Percentiles rank a stretch among this genome's conserved stretches.
These are phyloP conservation scores for Rhazya stricta DNA, from an alignment of 257 asterid genomes.

Conservation along the genomic window DNA sequence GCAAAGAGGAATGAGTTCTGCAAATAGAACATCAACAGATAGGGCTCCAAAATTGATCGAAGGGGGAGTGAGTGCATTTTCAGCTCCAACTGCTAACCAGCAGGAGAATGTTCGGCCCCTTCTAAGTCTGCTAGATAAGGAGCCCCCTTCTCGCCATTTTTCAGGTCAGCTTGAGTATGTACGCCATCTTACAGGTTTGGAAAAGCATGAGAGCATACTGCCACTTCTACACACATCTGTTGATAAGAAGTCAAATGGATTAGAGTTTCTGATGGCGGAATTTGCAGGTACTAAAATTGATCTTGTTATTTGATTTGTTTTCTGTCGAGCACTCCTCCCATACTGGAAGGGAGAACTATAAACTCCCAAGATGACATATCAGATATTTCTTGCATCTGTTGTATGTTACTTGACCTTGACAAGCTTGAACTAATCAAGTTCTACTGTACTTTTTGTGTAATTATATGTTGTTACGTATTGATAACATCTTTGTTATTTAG, in stretches of 20 bases:
- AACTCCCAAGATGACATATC: not conserved
- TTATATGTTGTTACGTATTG: not conserved
- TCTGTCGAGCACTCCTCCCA: not conserved
- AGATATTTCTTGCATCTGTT: not conserved
- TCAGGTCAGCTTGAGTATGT: conserved; percentile 98
- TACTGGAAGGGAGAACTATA: not conserved
- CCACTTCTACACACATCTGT: conserved; percentile 51
- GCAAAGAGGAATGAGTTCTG: conserved; percentile 51
- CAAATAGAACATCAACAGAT: conserved; percentile 57
- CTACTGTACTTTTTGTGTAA: not conserved
- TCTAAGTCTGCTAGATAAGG: conserved; percentile 88
- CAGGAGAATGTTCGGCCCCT: conserved; percentile 89
- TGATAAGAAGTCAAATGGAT: conserved; percentile 69
- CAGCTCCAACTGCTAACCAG: conserved; percentile 45
- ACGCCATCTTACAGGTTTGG: conserved; percentile 82
- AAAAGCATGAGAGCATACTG: conserved; percentile 64
- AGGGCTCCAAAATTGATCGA: conserved; percentile 58
- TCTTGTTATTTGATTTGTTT: conserved; percentile 2
- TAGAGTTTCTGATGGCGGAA: conserved; percentile 94
- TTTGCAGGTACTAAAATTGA: conserved; percentile 66
- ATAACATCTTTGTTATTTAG: not conserved
- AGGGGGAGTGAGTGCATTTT: conserved; percentile 52
- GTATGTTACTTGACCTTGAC: not conserved
- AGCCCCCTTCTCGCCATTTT: conserved; percentile 91
- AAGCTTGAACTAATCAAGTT: not conserved